These are phyloP conservation scores for Hanseniaspora mollemarum DNA, from an alignment of 805 yeast genomes.

Conservation along the genomic window DNA sequence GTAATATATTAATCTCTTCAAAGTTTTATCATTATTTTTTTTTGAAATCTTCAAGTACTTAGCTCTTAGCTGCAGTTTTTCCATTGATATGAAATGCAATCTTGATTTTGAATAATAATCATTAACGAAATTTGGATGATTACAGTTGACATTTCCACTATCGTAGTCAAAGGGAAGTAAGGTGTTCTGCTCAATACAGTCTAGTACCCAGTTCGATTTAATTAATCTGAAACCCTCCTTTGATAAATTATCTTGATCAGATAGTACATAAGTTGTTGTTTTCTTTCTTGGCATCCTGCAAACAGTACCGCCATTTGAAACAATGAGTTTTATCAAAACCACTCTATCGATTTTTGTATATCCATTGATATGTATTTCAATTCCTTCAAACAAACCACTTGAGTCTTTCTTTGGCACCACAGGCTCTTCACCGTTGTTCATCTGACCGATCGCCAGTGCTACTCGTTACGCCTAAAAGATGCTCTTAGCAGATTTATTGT, in stretches of 20 bases:
- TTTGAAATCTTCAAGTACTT: conserved; percentile 36
- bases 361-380: conserved; percentile 75
- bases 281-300: conserved; percentile 61
- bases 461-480: too few species aligned
- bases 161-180: conserved; percentile 33
- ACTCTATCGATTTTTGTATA: conserved; percentile 71
- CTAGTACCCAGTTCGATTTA: conserved; percentile 68
- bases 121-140: conserved; percentile 62
- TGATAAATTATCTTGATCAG: conserved; percentile 52
- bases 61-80: conserved; percentile 66
- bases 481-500: not conserved
- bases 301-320: conserved; percentile 69
- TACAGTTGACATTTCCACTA: conserved; percentile 40
- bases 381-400: conserved; percentile 43
- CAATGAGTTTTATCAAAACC: conserved; percentile 58
- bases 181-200: conserved; percentile 40
- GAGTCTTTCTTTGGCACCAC: too few species aligned
- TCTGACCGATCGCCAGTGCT: too few species aligned
- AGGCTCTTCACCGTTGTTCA: not conserved
- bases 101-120: conserved; percentile 71
- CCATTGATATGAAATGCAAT: conserved; percentile 74
- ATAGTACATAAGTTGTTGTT: conserved; percentile 71
- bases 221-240: conserved; percentile 52
- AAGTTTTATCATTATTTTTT: not conserved
- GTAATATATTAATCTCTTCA: conserved; percentile 46